Base-by-base conservation (phyloP, 2,329 filamentous ascomycete species). In the Hirsutella rhossiliensis region DNA sequence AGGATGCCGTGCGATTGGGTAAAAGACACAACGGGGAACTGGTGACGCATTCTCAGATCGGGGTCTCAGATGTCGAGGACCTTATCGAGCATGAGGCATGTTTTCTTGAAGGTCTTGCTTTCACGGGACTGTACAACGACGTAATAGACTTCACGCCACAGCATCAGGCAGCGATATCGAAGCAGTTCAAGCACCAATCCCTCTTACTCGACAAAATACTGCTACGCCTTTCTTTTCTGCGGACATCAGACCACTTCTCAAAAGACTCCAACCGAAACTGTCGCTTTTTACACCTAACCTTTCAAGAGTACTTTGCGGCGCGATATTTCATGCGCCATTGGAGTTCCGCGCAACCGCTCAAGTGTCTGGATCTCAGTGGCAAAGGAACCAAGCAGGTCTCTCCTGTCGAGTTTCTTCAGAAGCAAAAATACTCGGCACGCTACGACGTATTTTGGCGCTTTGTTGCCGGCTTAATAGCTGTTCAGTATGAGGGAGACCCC, bases 381-480 rank as follows among this genome's bases (percentile, higher is more conserved):
- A n/a, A 9, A 29, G 3, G n/a, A 5, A 28, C 8, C 9, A 17
- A 17, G 5, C 11, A 29, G 23, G 9, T 40, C 13, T 1, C 41
- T 52, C 27, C 52, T 29, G 17, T 7, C 9, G 44, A 41, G 3
- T 65, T 64, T 44, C 50, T 68, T 28, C 48, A 43, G 27, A 38
- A 54, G 42, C 20, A 65, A 11, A 69, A 69, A 48, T 69, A 69
- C 48, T 52, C 52, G 27, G 30, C 50, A 19, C 59, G 58, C 29
- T 68, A 65, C 47, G 56, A 66, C 43, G 56, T 68, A 3, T 47
- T 68, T 3, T 69, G 64, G 66, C 59, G 64, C 17, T 69, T 69
- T 53, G 60, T 64, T 30, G 47, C 59, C 5, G 65, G 65, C n/a
- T 46, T 67, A n/a, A 52, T 68, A 9, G n/a, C n/a, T n/a, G n/a